Conservation (phyloP, 495 filamentous ascomycete genomes). For the Amniculicola lignicola region DNA sequence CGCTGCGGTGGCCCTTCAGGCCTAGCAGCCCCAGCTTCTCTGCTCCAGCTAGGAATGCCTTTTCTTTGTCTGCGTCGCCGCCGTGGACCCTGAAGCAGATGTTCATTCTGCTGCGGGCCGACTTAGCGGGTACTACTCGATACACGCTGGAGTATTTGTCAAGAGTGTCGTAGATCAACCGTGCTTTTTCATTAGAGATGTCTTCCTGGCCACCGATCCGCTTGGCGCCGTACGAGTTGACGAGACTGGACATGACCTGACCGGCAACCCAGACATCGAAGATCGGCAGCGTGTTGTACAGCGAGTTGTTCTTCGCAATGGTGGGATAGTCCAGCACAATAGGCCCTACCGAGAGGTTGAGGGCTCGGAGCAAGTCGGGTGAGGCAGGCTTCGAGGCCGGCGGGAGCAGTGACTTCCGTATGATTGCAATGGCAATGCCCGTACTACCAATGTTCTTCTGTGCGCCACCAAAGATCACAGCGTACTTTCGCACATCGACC, state of each 20-base stretch:
- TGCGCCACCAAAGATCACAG: conserved; percentile 73
- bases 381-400: conserved; percentile 56
- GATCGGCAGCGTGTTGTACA: conserved; percentile 94
- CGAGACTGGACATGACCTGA: conserved; percentile 69
- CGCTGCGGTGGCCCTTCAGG: conserved; percentile 77
- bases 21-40: conserved; percentile 61
- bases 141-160: conserved; percentile 69
- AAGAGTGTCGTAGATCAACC: conserved; percentile 68
- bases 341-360: conserved; percentile 74
- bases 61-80: conserved; percentile 64
- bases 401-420: conserved; percentile 72
- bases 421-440: conserved; percentile 77
- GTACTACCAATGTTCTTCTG: conserved; percentile 90
- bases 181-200: conserved; percentile 66
- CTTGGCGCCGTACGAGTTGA: conserved; percentile 54
- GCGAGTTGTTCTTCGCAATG: conserved; percentile 78
- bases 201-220: conserved; percentile 71
- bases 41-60: conserved; percentile 71
- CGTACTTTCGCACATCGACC: conserved; percentile 69
- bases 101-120: conserved; percentile 81
- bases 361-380: conserved; percentile 63
- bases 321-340: conserved; percentile 76
- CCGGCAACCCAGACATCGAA: conserved; percentile 90
- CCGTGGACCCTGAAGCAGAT: conserved; percentile 78
- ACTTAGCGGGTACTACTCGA: conserved; percentile 68